Percentiles rank a stretch among this genome's conserved stretches.
Evolutionary conservation across 2,329 filamentous ascomycete species (phyloP).

Genomic region (Fusarium sp.): DNA sequence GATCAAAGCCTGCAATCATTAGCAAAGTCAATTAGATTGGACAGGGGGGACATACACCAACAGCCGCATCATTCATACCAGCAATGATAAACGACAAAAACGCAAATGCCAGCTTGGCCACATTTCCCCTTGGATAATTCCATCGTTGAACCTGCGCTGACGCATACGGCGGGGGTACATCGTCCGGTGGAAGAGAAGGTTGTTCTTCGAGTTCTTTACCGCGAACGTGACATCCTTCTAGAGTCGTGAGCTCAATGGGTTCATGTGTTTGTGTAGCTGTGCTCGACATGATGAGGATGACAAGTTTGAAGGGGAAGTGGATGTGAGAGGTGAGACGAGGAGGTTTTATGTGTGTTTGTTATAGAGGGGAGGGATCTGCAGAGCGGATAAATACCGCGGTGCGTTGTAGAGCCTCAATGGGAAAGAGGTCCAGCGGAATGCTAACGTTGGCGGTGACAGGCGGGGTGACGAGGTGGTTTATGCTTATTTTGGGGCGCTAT

Average conservation of each 20-base stretch:
- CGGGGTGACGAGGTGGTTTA: neutral
- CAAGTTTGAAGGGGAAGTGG: neutral
- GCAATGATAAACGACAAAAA: constrained; percentile 71
- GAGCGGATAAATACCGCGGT: constrained; percentile 1
- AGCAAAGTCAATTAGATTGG: neutral
- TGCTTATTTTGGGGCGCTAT: neutral
- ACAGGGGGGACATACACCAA: constrained; percentile 58
- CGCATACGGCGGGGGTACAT: constrained; percentile 45
- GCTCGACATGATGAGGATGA: constrained; percentile 17
- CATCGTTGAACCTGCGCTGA: constrained; percentile 49
- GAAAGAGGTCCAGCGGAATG: neutral
- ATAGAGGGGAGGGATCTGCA: neutral
- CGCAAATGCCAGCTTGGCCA: constrained; percentile 53
- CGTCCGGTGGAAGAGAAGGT: neutral
- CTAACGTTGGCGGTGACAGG: neutral
- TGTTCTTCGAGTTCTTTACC: constrained; percentile 21
- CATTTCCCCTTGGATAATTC: constrained; percentile 52
- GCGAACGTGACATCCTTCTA: neutral
- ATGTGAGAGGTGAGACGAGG: too few species aligned
- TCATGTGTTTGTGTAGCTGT: constrained; percentile 19
- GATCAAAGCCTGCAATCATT: constrained; percentile 37
- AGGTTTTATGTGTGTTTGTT: neutral
- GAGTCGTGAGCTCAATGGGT: constrained; percentile 18
- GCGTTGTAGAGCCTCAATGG: neutral
- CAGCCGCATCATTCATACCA: constrained; percentile 72